Evolutionary conservation across 257 asterid species (phyloP), one percentile per base, ranked within the genome.

Genomic region (Henckelia pumila): DNA sequence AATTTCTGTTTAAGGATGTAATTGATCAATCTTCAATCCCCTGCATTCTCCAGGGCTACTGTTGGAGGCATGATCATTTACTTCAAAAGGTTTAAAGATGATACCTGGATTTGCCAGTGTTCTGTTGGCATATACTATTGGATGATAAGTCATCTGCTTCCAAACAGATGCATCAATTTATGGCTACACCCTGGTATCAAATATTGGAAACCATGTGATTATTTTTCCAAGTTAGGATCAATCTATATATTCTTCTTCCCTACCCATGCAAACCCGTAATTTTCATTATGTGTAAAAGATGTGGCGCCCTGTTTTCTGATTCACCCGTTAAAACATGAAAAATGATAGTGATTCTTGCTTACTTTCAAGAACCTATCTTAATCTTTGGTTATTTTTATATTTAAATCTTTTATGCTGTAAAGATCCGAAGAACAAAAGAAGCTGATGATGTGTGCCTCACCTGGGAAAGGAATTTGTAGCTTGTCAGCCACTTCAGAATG

Each of bases 31-130:
- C 76, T 73, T 76, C 63, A 61, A 77, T 78, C 75, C 78, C 20
- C 82, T 74, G 81, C 75, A 73, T 81, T 83, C 84, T 76, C 87
- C 86, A 82, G 96, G 91, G 86, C 79, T 61, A 77, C 75, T 30
- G 61, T 73, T 80, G 85, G 88, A 78, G 84, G 84, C 88, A 70
- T 76, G 83, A 75, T 75, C 76, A 78, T 61, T 80, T 86, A 88
- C 89, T 84, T 81, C 86, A 82, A 73, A 75, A 70, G 76, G 86
- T 73, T 76, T 68, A 73, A 64, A 77, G 91, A 62, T 78, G 84
- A 67, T 78, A 73, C 68, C 67, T 70, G 76, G 80, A 76, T 72
- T 77, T 76, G 78, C 81, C 59, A 75, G 73, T 82, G 58, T 77
- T 84, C 68, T 70, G 79, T 47, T 47, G 55, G 55, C 55, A 16